phyloP scores from a whole-genome alignment of 352 stramenopile genomes.

The Thraustotheca clavata region DNA sequence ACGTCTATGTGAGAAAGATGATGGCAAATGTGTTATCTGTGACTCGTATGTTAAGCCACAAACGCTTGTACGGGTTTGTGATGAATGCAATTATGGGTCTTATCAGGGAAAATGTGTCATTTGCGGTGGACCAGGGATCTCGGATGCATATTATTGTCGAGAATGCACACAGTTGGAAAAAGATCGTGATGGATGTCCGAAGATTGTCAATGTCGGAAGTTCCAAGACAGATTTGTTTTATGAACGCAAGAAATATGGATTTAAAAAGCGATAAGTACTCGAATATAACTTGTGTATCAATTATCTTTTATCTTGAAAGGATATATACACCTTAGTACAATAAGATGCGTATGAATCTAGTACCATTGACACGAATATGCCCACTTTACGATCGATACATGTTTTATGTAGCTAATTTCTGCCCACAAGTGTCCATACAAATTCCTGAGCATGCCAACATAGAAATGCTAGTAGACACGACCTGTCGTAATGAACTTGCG shows the following conservation, averaged over 20 bases:
- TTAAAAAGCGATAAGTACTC: constrained; percentile 78
- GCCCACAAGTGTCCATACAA: too few species aligned
- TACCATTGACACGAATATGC: too few species aligned
- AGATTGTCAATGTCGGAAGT: constrained; percentile 97
- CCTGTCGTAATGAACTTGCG: too few species aligned
- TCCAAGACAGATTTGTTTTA: constrained; percentile 98
- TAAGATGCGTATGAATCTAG: too few species aligned
- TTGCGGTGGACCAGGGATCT: constrained; percentile 95
- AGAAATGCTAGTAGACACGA: too few species aligned
- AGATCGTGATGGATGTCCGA: constrained; percentile 97
- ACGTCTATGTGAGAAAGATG: constrained; percentile 98
- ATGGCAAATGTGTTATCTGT: constrained; percentile 99
- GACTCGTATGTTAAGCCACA: constrained; percentile 98
- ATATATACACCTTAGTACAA: too few species aligned
- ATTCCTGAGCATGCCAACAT: too few species aligned
- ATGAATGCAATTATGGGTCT: constrained; percentile 99
- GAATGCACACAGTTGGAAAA: constrained; percentile 97
- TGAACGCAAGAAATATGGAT: constrained; percentile 97
- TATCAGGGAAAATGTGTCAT: constrained; percentile 96
- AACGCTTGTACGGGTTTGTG: constrained; percentile 97
- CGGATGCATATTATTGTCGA: constrained; percentile 99
- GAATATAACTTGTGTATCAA: constrained; percentile 6
- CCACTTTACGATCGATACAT: too few species aligned
- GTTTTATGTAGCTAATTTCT: too few species aligned
- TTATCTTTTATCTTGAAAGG: background rate